Base-by-base conservation (phyloP, 2,329 filamentous ascomycete genomes). In the Endothia cerciana region DNA sequence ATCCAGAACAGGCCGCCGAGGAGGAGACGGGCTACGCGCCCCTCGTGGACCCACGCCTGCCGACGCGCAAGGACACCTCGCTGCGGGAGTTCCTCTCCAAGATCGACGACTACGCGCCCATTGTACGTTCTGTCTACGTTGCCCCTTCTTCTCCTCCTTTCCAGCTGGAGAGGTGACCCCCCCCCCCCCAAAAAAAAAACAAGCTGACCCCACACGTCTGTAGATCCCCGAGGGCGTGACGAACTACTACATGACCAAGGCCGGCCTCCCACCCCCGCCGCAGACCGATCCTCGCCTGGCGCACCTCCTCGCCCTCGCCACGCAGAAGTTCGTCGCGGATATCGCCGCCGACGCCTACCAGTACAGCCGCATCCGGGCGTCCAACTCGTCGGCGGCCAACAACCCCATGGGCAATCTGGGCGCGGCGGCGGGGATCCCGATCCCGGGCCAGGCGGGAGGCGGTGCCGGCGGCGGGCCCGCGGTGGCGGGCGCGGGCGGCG, bases 91-190 rank as follows among this genome's bases (percentile, higher is more conserved):
- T 99, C 75, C 79, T 99, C 22, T 86, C 87, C 70, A 97, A 97
- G 83, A 98, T 99, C 90, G 95, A 99, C 76, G 95, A 99, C 74
- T 98, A 95, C 79, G 93, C 95, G 68, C 95, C 95, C 13, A 97
- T 99, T 74, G 94, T 97, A 85, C 70, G 91, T 81, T 57, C 63
- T n/a, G n/a, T 33, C 61, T 22, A 5, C 28, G 2, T 33, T 13
- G 43, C 57, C 13, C 49, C 56, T 43, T 40, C n/a, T 55, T 13
- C 25, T 43, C 22, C 40, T 30, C n/a, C 17, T 30, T 13, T 6
- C 15, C 3, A 30, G 3, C 30, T 6, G 45, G 25, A 22, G 30
- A 13, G 15, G 28, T 8, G 25, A n/a, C n/a, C n/a, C n/a, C n/a
- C n/a, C n/a, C n/a, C n/a, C n/a, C n/a, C n/a, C n/a, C n/a, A n/a